Conservation (phyloP, 352 stramenopile genomes). For the Globisporangium orthogonon region DNA sequence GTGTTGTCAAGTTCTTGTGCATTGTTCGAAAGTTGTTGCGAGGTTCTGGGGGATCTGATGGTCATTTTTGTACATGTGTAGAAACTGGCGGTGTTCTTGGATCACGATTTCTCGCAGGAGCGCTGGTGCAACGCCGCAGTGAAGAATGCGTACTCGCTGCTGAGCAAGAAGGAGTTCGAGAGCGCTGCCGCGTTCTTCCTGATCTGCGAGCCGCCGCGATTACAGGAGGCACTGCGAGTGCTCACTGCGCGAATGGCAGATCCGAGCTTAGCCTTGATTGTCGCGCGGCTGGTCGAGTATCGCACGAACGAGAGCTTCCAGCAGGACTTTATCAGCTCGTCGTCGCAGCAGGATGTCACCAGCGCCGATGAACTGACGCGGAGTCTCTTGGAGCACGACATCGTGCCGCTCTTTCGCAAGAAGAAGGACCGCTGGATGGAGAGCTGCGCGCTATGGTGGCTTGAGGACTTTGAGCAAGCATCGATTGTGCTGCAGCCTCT, state of each 20-base stretch:
- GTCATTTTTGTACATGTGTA: slow-evolving; percentile 11
- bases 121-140: slow-evolving; percentile 84
- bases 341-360: slow-evolving; percentile 50
- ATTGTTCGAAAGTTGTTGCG: too few relatives aligned
- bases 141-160: slow-evolving; percentile 94
- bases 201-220: slow-evolving; percentile 86
- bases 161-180: slow-evolving; percentile 91
- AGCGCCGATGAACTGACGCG: slow-evolving; percentile 41
- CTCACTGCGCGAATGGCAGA: slow-evolving; percentile 86
- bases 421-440: slow-evolving; percentile 69
- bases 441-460: slow-evolving; percentile 75
- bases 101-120: slow-evolving; percentile 79
- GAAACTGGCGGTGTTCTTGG: slow-evolving; percentile 68
- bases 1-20: background rate
- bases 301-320: slow-evolving; percentile 37
- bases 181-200: slow-evolving; percentile 91
- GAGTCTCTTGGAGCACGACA: slow-evolving; percentile 52
- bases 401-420: slow-evolving; percentile 58
- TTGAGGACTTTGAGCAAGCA: slow-evolving; percentile 83
- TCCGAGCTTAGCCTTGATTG: slow-evolving; percentile 84
- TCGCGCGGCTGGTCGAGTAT: slow-evolving; percentile 87
- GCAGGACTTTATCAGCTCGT: slow-evolving; percentile 41
- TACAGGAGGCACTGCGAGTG: slow-evolving; percentile 90
- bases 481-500: slow-evolving; percentile 56
- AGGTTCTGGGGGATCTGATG: background rate